These are phyloP conservation scores for Saccharata proteae DNA, from an alignment of 2,329 filamentous ascomycete species.

Conservation along the genomic window DNA sequence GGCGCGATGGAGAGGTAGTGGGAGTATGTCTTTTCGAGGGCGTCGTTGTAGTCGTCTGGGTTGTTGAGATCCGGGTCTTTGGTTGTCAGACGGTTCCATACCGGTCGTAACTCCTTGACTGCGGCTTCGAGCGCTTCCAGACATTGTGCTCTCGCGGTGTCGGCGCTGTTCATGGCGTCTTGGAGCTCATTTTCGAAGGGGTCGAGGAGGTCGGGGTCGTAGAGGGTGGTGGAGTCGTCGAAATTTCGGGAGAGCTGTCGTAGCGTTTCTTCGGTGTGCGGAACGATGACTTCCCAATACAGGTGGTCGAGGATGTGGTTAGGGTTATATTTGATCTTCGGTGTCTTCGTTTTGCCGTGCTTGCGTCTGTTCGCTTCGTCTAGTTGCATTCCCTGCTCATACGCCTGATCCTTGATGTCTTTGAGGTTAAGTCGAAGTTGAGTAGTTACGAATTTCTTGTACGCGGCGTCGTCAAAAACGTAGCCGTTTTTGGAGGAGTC, in stretches of 20 bases:
- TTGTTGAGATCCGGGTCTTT: not conserved
- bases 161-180: slow-evolving; percentile 8
- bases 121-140: not conserved
- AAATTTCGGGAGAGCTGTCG: slow-evolving; percentile 16
- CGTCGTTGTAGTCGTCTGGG: slow-evolving; percentile 10
- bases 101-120: not conserved
- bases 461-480: slow-evolving; percentile 33
- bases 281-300: slow-evolving; percentile 42
- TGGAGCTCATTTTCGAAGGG: slow-evolving; percentile 5
- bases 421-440: slow-evolving; percentile 42
- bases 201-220: slow-evolving; percentile 13
- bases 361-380: slow-evolving; percentile 12
- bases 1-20: slow-evolving; percentile 15
- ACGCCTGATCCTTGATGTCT: slow-evolving; percentile 27
- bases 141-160: slow-evolving; percentile 9
- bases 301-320: slow-evolving; percentile 51
- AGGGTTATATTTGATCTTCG: slow-evolving; percentile 13
- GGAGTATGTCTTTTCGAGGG: slow-evolving; percentile 13
- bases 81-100: not conserved
- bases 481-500: slow-evolving; percentile 36
- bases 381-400: slow-evolving; percentile 21
- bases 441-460: slow-evolving; percentile 40
- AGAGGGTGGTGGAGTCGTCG: slow-evolving; percentile 13
- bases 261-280: slow-evolving; percentile 22
- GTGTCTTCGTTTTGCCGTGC: slow-evolving; percentile 10